phyloP scores from a whole-genome alignment of 1,139 yeast genomes.

The Suhomyces bribrorum region DNA sequence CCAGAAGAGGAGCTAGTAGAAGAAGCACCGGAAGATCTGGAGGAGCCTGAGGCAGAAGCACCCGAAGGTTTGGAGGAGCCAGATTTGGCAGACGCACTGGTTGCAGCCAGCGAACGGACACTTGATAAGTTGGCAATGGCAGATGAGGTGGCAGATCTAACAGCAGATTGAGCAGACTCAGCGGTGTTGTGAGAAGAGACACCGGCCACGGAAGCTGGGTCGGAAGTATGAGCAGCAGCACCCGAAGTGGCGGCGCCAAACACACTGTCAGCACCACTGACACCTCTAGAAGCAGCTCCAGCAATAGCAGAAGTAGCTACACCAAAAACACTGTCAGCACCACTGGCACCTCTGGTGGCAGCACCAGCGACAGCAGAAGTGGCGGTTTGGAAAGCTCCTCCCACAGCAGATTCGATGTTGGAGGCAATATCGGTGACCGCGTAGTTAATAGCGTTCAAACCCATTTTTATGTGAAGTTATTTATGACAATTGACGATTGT shows the following conservation, averaged over 20 bases:
- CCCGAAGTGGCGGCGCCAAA: constrained; percentile 2
- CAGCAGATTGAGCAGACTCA: constrained; percentile 6
- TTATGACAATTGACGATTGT: background rate
- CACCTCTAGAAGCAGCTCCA: constrained; percentile 7
- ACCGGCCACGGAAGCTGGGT: constrained; percentile 6
- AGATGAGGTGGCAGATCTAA: constrained; percentile 2
- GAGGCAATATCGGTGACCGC: constrained; percentile 15
- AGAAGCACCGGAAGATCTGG: constrained; percentile 11
- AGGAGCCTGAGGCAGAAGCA: constrained; percentile 5
- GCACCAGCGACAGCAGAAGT: constrained; percentile 14
- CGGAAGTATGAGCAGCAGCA: constrained; percentile 4
- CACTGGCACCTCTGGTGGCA: constrained; percentile 14
- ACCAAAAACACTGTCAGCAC: constrained; percentile 17
- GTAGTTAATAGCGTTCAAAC: constrained; percentile 21
- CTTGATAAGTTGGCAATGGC: background rate
- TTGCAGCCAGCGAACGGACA: background rate
- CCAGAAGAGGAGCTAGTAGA: constrained; percentile 17
- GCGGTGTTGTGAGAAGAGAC: too few species aligned
- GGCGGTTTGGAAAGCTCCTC: constrained; percentile 12
- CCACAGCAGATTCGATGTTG: constrained; percentile 12
- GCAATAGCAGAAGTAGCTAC: constrained; percentile 8
- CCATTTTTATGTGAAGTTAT: constrained; percentile 5
- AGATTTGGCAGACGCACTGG: constrained; percentile 1
- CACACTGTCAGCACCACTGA: constrained; percentile 4
- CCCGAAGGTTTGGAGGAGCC: too few species aligned